phyloP scores from a whole-genome alignment of 345 rosid species.

The Eucalyptus regnans region DNA sequence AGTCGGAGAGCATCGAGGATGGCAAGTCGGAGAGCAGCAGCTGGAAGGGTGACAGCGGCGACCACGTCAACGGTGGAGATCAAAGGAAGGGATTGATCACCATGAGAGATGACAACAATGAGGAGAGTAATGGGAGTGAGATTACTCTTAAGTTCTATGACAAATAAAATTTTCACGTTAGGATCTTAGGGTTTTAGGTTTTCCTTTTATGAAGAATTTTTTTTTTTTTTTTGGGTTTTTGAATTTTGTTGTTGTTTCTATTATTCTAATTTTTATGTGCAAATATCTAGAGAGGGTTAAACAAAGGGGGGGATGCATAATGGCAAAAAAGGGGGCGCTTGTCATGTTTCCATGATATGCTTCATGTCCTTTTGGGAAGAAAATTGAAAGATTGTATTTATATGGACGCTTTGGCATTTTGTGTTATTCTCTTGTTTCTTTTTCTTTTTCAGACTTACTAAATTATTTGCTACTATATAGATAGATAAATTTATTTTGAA shows the following conservation, averaged over 20 bases:
- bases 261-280: neutral
- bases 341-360: neutral
- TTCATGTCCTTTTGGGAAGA: neutral
- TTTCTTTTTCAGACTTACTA: neutral
- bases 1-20: slow-evolving; percentile 74
- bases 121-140: slow-evolving; percentile 79
- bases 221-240: neutral
- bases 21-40: slow-evolving; percentile 79
- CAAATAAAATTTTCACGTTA: neutral
- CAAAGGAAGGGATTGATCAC: slow-evolving; percentile 64
- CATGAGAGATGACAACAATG: slow-evolving; percentile 58
- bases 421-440: neutral
- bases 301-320: neutral
- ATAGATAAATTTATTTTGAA: neutral
- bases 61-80: slow-evolving; percentile 38
- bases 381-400: slow-evolving; percentile 1
- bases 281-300: neutral
- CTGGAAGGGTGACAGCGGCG: slow-evolving; percentile 59
- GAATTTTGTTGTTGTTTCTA: neutral
- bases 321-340: neutral
- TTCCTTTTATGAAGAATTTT: neutral
- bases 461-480: slow-evolving; percentile 3
- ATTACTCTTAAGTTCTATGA: slow-evolving; percentile 71
- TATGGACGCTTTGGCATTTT: neutral
- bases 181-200: neutral